Conservation (phyloP, 2,329 filamentous ascomycete species). For the Metarhizium sp. region DNA sequence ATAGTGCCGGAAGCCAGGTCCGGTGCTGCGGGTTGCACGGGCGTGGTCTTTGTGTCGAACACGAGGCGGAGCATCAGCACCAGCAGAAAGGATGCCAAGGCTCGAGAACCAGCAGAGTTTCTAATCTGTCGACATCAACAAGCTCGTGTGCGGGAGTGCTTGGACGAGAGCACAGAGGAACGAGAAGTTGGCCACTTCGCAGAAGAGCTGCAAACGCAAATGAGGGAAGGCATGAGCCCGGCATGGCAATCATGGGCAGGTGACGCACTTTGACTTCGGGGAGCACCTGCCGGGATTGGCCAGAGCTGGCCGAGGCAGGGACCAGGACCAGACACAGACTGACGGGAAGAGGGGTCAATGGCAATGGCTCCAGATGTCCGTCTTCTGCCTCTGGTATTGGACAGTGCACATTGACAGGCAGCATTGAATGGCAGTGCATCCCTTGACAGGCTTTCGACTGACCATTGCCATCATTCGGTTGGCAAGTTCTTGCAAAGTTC, state of each 20-base stretch:
- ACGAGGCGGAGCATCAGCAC: constrained; percentile 1
- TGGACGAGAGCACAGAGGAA: not conserved
- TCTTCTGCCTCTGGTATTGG: too few species aligned
- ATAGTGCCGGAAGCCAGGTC: constrained; percentile 1
- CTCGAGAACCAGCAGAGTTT: constrained; percentile 1
- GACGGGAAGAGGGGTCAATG: not conserved
- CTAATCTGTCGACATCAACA: not conserved
- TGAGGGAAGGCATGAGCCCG: not conserved
- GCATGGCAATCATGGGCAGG: not conserved
- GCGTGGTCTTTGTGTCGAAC: not conserved
- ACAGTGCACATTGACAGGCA: not conserved
- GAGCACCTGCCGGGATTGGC: not conserved
- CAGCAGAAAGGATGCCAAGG: not conserved
- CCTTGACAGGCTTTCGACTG: not conserved
- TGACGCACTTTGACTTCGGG: not conserved
- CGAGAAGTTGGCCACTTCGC: not conserved
- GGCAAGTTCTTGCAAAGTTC: not conserved
- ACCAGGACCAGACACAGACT: not conserved
- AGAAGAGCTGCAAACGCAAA: not conserved
- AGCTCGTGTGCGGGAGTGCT: not conserved
- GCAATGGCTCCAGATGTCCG: not conserved
- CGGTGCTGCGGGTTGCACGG: constrained; percentile 1
- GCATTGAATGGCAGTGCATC: not conserved
- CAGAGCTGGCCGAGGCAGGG: not conserved
- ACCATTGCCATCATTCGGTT: not conserved